Percentiles rank a stretch among this genome's conserved stretches.
phyloP scores from a whole-genome alignment of 768 basidiomycete genomes.

The Chalciporus piperatus region DNA sequence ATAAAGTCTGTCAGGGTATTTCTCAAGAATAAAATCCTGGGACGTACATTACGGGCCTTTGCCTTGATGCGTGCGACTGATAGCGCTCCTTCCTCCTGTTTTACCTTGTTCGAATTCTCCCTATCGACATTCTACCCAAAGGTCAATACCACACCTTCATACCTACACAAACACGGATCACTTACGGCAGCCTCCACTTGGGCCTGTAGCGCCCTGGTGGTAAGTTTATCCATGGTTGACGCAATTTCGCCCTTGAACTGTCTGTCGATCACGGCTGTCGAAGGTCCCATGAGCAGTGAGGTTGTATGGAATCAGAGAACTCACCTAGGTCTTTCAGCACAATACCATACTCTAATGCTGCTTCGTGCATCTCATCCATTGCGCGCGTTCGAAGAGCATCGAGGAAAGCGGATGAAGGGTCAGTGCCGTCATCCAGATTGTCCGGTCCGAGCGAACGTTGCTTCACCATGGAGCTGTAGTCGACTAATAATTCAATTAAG shows the following conservation, averaged over 20 bases:
- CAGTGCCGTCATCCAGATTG: slow-evolving; percentile 65
- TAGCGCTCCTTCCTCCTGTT: slow-evolving; percentile 78
- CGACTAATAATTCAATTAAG: slow-evolving; percentile 37
- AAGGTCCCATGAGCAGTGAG: slow-evolving; percentile 6
- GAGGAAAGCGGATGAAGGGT: slow-evolving; percentile 73
- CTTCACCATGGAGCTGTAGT: slow-evolving; percentile 67
- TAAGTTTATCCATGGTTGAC: slow-evolving; percentile 80
- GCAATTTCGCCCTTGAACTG: slow-evolving; percentile 91
- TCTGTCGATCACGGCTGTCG: slow-evolving; percentile 75
- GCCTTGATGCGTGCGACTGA: slow-evolving; percentile 77
- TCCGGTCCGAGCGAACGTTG: slow-evolving; percentile 78
- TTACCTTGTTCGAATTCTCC: slow-evolving; percentile 85
- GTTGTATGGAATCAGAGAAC: slow-evolving; percentile 11
- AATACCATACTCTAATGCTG: slow-evolving; percentile 82
- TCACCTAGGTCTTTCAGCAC: slow-evolving; percentile 73
- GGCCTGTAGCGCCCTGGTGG: slow-evolving; percentile 78
- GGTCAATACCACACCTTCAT: no score
- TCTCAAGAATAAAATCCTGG: not conserved
- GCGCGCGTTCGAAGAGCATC: slow-evolving; percentile 79
- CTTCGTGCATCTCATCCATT: slow-evolving; percentile 83
- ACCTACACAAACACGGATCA: slow-evolving; percentile 1
- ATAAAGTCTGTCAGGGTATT: slow-evolving; percentile 6
- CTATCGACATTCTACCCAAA: slow-evolving; percentile 68
- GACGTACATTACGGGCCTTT: slow-evolving; percentile 49
- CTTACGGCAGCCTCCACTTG: slow-evolving; percentile 83